phyloP scores from a whole-genome alignment of 2,329 filamentous ascomycete species.

The Fusarium marasasianum region DNA sequence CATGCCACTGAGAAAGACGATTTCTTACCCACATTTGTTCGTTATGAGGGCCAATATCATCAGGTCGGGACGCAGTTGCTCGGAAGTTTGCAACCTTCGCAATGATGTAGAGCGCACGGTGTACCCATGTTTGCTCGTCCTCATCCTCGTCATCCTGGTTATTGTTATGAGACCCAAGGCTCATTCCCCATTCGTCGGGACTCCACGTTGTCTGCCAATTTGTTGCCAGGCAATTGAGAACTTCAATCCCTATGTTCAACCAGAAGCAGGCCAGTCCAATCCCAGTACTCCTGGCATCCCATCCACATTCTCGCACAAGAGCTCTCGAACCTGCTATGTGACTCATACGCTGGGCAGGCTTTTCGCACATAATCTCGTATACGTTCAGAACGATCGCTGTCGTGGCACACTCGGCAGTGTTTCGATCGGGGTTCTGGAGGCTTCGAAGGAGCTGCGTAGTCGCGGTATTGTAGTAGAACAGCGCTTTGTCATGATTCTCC shows the following conservation, averaged over 20 bases:
- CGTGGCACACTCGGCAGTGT: slow-evolving; percentile 85
- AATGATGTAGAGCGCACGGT: slow-evolving; percentile 87
- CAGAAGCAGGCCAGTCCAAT: slow-evolving; percentile 92
- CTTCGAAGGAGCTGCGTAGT: slow-evolving; percentile 80
- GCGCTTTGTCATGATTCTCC: slow-evolving; percentile 79
- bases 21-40: slow-evolving; percentile 72
- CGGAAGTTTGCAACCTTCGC: slow-evolving; percentile 89
- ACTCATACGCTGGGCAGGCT: slow-evolving; percentile 82
- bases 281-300: slow-evolving; percentile 82
- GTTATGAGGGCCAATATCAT: slow-evolving; percentile 67
- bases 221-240: slow-evolving; percentile 87
- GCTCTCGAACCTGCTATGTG: slow-evolving; percentile 87
- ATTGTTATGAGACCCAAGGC: slow-evolving; percentile 68
- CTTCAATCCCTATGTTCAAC: slow-evolving; percentile 90
- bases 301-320: slow-evolving; percentile 87
- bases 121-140: slow-evolving; percentile 80
- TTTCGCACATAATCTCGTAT: slow-evolving; percentile 91
- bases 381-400: slow-evolving; percentile 90
- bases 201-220: slow-evolving; percentile 91
- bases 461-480: slow-evolving; percentile 86
- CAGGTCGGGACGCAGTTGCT: slow-evolving; percentile 70
- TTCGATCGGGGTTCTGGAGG: slow-evolving; percentile 84
- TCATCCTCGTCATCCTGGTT: slow-evolving; percentile 57
- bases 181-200: slow-evolving; percentile 88
- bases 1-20: slow-evolving; percentile 79